phyloP scores from a whole-genome alignment of 23 red algal genomes.

The Agarophyton chilense region DNA sequence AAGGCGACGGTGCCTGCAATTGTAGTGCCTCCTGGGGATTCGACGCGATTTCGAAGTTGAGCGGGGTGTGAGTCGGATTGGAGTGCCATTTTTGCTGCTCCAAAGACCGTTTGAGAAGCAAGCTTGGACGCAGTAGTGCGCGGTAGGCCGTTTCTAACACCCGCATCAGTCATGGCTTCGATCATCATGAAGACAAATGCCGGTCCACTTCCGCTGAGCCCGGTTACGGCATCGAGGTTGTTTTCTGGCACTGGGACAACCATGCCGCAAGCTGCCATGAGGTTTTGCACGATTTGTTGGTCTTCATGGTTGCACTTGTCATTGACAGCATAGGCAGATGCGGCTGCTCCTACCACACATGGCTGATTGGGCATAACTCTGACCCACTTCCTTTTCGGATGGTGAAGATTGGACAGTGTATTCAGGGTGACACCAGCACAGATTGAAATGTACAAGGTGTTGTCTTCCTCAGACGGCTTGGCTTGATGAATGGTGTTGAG shows the following conservation, averaged over 20 bases:
- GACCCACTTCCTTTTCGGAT: background rate
- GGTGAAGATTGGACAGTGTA: conserved; percentile 18
- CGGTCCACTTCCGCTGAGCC: conserved; percentile 90
- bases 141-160: conserved; percentile 73
- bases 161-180: conserved; percentile 96
- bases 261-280: conserved; percentile 74
- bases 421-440: conserved; percentile 85
- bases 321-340: conserved; percentile 64
- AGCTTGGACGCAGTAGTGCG: conserved; percentile 72
- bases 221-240: conserved; percentile 92
- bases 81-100: conserved; percentile 85
- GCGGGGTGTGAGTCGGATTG: conserved; percentile 74
- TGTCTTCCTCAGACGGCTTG: background rate
- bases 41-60: conserved; percentile 96
- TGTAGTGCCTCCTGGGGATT: conserved; percentile 95
- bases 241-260: conserved; percentile 75
- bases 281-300: conserved; percentile 14
- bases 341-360: conserved; percentile 79
- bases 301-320: conserved; percentile 12
- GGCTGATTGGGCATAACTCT: conserved; percentile 96
- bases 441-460: conserved; percentile 78
- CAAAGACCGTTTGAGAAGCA: conserved; percentile 87
- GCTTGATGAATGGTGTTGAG: conserved; percentile 6
- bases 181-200: conserved; percentile 98
- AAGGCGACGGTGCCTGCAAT: conserved; percentile 78